These are phyloP conservation scores for Neophaeococcomyces mojaviensis DNA, from an alignment of 2,329 filamentous ascomycete genomes.

Conservation along the genomic window DNA sequence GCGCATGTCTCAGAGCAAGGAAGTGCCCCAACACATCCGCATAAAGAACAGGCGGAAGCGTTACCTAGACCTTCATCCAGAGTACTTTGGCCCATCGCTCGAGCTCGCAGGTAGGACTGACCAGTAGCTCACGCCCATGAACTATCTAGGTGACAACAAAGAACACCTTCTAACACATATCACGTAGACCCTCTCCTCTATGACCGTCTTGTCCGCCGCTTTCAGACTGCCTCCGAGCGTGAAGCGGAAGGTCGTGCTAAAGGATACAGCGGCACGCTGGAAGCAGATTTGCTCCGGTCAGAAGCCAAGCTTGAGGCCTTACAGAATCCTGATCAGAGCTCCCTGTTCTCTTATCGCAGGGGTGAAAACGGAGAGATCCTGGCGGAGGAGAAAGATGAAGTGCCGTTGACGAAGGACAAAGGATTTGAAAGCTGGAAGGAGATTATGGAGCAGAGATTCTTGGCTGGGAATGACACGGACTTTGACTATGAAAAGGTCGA, in stretches of 20 bases:
- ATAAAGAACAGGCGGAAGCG: conserved; percentile 70
- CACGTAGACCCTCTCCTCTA: conserved; percentile 67
- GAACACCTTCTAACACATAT: not conserved
- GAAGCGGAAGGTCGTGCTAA: conserved; percentile 57
- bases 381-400: conserved; percentile 52
- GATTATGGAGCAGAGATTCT: conserved; percentile 66
- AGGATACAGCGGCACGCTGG: conserved; percentile 70
- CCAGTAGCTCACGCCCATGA: conserved; percentile 10
- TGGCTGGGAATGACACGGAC: conserved; percentile 66
- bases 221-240: conserved; percentile 23
- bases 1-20: not conserved
- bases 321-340: conserved; percentile 44
- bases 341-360: conserved; percentile 31
- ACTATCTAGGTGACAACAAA: conserved; percentile 4
- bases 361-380: conserved; percentile 49
- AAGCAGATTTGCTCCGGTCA: conserved; percentile 67
- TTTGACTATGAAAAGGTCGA: conserved; percentile 72
- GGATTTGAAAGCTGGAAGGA: conserved; percentile 62
- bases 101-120: conserved; percentile 52
- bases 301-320: conserved; percentile 66
- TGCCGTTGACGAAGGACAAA: conserved; percentile 55
- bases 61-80: conserved; percentile 64
- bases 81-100: conserved; percentile 60
- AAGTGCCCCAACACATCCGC: conserved; percentile 36
- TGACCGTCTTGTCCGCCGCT: conserved; percentile 65